phyloP scores from a whole-genome alignment of 2,329 filamentous ascomycete species.

The Helotiales sp. region DNA sequence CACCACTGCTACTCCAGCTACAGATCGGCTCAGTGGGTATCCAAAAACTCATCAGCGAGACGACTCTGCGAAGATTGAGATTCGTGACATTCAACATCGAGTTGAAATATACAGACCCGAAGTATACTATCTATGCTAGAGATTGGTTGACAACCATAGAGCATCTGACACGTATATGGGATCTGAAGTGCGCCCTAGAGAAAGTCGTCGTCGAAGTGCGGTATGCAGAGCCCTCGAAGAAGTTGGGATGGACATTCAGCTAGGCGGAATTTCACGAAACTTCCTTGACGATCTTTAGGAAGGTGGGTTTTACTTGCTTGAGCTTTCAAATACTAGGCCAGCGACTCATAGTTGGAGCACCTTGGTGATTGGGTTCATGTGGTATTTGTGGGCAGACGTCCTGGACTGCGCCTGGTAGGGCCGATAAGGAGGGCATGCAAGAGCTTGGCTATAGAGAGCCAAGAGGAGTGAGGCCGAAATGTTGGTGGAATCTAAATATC shows the following conservation, averaged over 20 bases:
- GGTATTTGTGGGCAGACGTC: not conserved
- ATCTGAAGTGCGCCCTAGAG: constrained; percentile 16
- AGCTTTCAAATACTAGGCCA: not conserved
- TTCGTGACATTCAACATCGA: constrained; percentile 30
- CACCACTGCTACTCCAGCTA: constrained; percentile 16
- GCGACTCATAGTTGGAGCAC: not conserved
- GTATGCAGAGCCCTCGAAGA: constrained; percentile 13
- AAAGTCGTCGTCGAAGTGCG: constrained; percentile 15
- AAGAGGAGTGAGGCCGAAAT: not conserved
- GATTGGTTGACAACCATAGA: constrained; percentile 25
- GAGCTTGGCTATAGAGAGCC: not conserved
- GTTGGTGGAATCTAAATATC: too few relatives aligned
- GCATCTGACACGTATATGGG: constrained; percentile 31
- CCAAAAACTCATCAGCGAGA: constrained; percentile 30
- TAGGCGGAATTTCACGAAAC: not conserved
- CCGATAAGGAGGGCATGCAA: too few relatives aligned
- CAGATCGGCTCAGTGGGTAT: constrained; percentile 28
- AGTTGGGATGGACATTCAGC: not conserved
- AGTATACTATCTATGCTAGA: not conserved
- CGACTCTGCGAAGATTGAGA: constrained; percentile 25
- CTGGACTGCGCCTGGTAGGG: too few relatives aligned
- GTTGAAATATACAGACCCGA: constrained; percentile 10
- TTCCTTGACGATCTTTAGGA: not conserved
- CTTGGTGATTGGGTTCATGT: not conserved
- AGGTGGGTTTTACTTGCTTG: not conserved